These are phyloP conservation scores for Acorus gramineus DNA, from an alignment of 106 monocot genomes.

Conservation along the genomic window DNA sequence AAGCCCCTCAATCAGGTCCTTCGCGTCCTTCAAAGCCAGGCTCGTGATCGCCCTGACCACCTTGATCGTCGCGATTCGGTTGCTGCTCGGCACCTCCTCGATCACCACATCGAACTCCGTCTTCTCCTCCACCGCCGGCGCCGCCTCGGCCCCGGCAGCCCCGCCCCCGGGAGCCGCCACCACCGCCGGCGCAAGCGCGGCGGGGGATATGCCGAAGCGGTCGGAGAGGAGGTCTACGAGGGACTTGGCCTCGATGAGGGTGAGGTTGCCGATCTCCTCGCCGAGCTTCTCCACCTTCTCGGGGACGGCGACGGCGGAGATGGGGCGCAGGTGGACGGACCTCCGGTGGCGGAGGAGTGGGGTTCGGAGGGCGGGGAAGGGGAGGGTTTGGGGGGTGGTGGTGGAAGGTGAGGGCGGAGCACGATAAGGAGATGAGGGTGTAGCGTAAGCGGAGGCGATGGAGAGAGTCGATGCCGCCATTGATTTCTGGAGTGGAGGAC, in stretches of 20 bases:
- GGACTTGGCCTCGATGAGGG: slow-evolving; percentile 12
- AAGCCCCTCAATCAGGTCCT: slow-evolving; percentile 88
- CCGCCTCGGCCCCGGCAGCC: slow-evolving; percentile 15
- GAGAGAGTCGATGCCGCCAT: no score
- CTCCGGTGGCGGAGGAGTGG: neutral
- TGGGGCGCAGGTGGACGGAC: neutral
- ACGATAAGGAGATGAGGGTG: no score
- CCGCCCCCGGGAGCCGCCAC: slow-evolving; percentile 15
- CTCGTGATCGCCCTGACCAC: slow-evolving; percentile 74
- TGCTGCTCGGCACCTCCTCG: slow-evolving; percentile 78
- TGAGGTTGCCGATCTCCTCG: slow-evolving; percentile 12
- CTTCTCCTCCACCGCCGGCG: slow-evolving; percentile 59
- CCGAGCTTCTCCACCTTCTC: slow-evolving; percentile 16
- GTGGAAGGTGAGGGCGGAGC: no score
- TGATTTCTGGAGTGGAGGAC: no score
- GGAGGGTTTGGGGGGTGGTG: neutral
- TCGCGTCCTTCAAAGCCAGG: slow-evolving; percentile 87
- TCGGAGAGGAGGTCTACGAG: slow-evolving; percentile 19
- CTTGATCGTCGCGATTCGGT: slow-evolving; percentile 82
- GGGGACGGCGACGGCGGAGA: slow-evolving; percentile 10
- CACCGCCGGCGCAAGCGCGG: slow-evolving; percentile 24
- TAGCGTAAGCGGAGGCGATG: no score
- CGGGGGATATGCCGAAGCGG: slow-evolving; percentile 17
- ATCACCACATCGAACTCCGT: slow-evolving; percentile 94
- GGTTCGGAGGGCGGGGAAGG: no score